These are phyloP conservation scores for Rhamnella rubrinervis DNA, from an alignment of 331 rosid species.

Conservation along the genomic window DNA sequence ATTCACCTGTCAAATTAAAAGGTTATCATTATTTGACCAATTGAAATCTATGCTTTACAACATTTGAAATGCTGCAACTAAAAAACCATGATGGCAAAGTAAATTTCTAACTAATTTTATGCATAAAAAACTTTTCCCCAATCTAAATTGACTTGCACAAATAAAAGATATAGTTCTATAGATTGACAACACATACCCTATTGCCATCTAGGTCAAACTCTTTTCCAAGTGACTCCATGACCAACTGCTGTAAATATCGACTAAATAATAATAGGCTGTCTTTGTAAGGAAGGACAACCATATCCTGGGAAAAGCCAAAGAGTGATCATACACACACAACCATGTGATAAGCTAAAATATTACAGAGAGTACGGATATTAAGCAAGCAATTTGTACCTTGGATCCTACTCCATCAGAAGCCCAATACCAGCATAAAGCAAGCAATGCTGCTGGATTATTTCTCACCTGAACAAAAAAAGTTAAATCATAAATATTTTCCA, in stretches of 20 bases:
- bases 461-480: constrained; percentile 41
- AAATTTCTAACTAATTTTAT: not conserved
- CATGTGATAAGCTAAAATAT: constrained; percentile 17
- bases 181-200: constrained; percentile 54
- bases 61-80: constrained; percentile 1
- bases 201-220: constrained; percentile 98
- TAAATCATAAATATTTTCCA: not conserved
- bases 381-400: constrained; percentile 55
- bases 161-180: constrained; percentile 2
- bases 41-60: not conserved
- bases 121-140: not conserved
- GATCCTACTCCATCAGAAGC: constrained; percentile 94
- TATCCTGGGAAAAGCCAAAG: constrained; percentile 56
- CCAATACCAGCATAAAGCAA: constrained; percentile 97
- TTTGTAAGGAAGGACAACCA: constrained; percentile 98
- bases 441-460: constrained; percentile 90
- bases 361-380: not conserved
- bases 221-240: constrained; percentile 98
- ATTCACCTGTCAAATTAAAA: constrained; percentile 58
- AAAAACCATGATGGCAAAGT: not conserved
- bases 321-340: constrained; percentile 13
- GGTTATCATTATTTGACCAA: constrained; percentile 3
- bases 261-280: constrained; percentile 88
- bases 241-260: constrained; percentile 96
- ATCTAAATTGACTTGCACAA: not conserved